Base-by-base conservation (phyloP, 805 yeast species). In the Starmerella stellata region DNA sequence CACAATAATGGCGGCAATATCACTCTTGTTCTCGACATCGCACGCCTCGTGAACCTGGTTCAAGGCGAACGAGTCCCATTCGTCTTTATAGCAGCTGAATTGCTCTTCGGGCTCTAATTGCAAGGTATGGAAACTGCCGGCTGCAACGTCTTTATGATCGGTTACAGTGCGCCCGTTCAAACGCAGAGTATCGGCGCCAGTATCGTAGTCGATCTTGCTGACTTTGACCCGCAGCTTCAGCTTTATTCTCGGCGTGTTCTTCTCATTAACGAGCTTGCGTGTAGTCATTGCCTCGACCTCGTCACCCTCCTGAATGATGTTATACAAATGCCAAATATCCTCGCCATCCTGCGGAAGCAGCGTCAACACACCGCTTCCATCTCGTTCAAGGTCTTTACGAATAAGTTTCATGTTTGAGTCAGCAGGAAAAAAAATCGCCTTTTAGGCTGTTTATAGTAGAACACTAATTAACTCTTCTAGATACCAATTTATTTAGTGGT, bases 1-100 rank as follows among this genome's bases (percentile, higher is more conserved):
- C 50, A 90, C 58, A 0, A 85, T 93, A 19, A 90, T 74, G 1
- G 96, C 96, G 3, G 93, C 98, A 17, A 87, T 70, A 51, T 87
- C 96, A 0, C 95, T 93, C 52, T 75, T 75, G 29, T 70, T 68
- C 41, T 75, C 93, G 15, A 79, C 66, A 19, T 79, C 72, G 36
- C 82, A 72, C 2, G 93, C 72, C 36, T 78, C 75, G 14, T 70
- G 64, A 5, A 83, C 62, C 16, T 77, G 60, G 24, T 71, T 74
- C 42, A 73, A 66, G 13, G 78, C 70, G 37, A 75, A 63, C 32
- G 72, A 68, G 56, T 87, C 95, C 85, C 93, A 83, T 38, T 72
- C 78, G 18, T 70, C 68, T 52, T 87, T 90, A 45, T 65, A 62
- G 18, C 87, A 53, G 1, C 77, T 74, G 49, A 87, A 66, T 15